Percentiles rank a stretch among this genome's conserved stretches.
These are phyloP conservation scores for Teratosphaeria zuluensis DNA, from an alignment of 2,329 filamentous ascomycete genomes.

Conservation along the genomic window DNA sequence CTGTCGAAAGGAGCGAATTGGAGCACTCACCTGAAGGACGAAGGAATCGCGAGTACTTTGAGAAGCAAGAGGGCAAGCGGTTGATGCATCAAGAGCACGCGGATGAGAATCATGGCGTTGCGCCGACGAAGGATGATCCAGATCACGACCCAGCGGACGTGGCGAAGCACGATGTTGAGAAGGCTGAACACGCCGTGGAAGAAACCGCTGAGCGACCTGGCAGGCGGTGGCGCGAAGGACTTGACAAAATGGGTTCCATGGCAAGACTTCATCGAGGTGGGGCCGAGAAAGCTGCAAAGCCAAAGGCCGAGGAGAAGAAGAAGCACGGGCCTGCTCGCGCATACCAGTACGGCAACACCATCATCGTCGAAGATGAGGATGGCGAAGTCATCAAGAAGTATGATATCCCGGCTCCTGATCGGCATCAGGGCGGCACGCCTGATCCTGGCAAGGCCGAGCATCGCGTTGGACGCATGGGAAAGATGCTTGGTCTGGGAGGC, in stretches of 20 bases:
- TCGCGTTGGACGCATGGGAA: constrained; percentile 43
- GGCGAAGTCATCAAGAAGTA: constrained; percentile 82
- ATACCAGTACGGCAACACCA: constrained; percentile 80
- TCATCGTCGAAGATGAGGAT: constrained; percentile 80
- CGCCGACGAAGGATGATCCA: constrained; percentile 38
- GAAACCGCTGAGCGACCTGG: constrained; percentile 32
- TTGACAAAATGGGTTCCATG: constrained; percentile 32
- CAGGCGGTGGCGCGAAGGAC: constrained; percentile 30
- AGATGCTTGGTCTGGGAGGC: constrained; percentile 38
- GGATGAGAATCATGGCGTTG: constrained; percentile 9
- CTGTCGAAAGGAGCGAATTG: constrained; percentile 44
- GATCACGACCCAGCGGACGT: constrained; percentile 34
- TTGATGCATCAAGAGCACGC: constrained; percentile 44
- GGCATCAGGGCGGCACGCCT: constrained; percentile 25
- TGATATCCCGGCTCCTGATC: constrained; percentile 51
- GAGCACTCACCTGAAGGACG: constrained; percentile 27
- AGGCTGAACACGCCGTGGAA: constrained; percentile 69
- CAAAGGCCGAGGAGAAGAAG: constrained; percentile 33
- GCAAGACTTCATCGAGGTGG: constrained; percentile 33
- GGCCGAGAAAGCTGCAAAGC: constrained; percentile 15
- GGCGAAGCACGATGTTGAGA: constrained; percentile 32
- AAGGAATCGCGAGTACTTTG: constrained; percentile 54
- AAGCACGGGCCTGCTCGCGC: constrained; percentile 65
- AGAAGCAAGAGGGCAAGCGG: constrained; percentile 41
- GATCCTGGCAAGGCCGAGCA: constrained; percentile 29